Evolutionary conservation across 164 flowering plant species (phyloP).

Genomic region (Tetracentron sinense): DNA sequence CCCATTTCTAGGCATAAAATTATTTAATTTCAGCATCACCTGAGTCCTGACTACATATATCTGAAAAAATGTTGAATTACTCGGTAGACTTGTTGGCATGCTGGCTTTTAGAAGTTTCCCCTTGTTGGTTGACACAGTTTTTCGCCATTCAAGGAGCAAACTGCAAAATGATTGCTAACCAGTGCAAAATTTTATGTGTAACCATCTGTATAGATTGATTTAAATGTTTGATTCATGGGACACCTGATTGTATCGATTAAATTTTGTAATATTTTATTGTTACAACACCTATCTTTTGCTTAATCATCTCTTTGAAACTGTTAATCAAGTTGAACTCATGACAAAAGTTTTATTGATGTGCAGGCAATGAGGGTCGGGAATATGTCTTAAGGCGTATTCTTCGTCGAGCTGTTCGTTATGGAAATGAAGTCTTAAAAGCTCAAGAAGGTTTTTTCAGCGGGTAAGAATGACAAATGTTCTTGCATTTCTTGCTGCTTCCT

Average conservation of each 20-base stretch:
- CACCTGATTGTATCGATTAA: background rate
- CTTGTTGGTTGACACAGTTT: too few relatives aligned
- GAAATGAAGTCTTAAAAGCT: slow-evolving; percentile 87
- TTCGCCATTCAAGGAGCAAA: too few relatives aligned
- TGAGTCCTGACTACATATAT: too few relatives aligned
- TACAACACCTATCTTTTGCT: background rate
- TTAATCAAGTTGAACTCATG: background rate
- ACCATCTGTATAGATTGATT: too few relatives aligned
- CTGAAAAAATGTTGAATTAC: too few relatives aligned
- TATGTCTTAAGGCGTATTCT: slow-evolving; percentile 96
- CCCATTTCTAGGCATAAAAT: too few relatives aligned
- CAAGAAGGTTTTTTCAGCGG: slow-evolving; percentile 89
- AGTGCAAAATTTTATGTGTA: too few relatives aligned
- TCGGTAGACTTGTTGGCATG: too few relatives aligned
- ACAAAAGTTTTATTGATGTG: slow-evolving; percentile 5
- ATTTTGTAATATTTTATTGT: background rate
- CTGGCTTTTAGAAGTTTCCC: too few relatives aligned
- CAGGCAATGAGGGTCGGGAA: slow-evolving; percentile 98
- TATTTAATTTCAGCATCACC: too few relatives aligned
- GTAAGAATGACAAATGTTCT: slow-evolving; percentile 32
- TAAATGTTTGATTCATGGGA: background rate
- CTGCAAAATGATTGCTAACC: too few relatives aligned
- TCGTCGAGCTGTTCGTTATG: slow-evolving; percentile 98
- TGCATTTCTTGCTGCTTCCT: background rate
- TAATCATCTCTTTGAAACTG: background rate